Percentiles rank a stretch among this genome's conserved stretches.
Conservation (phyloP, 192 early-diverging fungal species). For the Coemansia sp. region DNA sequence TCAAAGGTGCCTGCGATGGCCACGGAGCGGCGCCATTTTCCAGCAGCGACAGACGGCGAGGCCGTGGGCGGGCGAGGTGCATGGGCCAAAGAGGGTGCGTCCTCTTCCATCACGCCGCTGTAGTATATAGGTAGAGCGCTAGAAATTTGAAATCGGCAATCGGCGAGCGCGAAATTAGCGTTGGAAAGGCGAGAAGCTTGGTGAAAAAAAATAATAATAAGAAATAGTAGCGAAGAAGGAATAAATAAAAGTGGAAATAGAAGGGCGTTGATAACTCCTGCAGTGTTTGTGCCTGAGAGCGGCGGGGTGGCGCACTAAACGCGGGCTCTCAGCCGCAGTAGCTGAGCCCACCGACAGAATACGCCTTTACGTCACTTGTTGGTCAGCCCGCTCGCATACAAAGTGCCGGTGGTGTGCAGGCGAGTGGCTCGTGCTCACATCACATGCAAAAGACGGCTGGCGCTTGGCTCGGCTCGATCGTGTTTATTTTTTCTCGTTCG, state of each 20-base stretch:
- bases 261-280: too few species aligned
- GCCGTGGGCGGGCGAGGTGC: not conserved
- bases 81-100: not conserved
- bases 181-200: not conserved
- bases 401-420: too few species aligned
- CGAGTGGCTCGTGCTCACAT: not conserved
- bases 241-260: too few species aligned
- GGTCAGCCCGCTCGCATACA: too few species aligned
- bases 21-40: conserved; percentile 5
- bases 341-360: too few species aligned
- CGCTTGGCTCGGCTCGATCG: not conserved
- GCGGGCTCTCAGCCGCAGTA: too few species aligned
- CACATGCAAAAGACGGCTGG: too few species aligned
- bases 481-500: not conserved
- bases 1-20: not conserved
- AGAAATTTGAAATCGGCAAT: not conserved
- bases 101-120: not conserved
- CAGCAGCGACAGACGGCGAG: not conserved
- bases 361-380: too few species aligned
- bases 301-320: too few species aligned
- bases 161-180: not conserved
- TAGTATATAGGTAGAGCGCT: not conserved
- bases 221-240: too few species aligned
- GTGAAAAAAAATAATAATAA: not conserved
- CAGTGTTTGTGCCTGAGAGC: too few species aligned